Evolutionary conservation across 176 grass and related monocot genomes (phyloP).

Genomic region (Dactylis glomerata): DNA sequence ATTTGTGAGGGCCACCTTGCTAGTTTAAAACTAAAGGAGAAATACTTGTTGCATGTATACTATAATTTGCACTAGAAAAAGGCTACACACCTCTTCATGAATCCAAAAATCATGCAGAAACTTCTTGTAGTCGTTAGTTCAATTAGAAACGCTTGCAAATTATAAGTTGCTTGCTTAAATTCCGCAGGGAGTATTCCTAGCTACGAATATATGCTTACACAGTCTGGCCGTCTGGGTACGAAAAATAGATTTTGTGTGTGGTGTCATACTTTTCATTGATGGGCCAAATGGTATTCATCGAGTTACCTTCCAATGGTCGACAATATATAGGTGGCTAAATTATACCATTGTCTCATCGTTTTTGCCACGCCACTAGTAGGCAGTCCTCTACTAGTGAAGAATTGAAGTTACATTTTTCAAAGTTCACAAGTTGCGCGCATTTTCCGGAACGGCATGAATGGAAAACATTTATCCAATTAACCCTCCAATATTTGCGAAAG

Average conservation of each 20-base stretch:
- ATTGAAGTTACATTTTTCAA: no score
- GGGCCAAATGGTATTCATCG: not conserved
- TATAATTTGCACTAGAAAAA: not conserved
- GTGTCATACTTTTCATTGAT: not conserved
- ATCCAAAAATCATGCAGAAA: constrained; percentile 82
- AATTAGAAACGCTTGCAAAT: constrained; percentile 18
- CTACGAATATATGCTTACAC: not conserved
- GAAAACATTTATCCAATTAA: no score
- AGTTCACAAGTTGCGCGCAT: no score
- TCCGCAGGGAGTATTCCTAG: not conserved
- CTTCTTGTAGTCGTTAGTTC: constrained; percentile 57
- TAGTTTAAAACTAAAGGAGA: not conserved
- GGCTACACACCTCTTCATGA: constrained; percentile 69
- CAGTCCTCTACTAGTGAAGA: no score
- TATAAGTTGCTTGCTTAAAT: constrained; percentile 9
- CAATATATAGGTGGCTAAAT: no score
- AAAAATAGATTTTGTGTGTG: not conserved
- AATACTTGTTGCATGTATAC: not conserved
- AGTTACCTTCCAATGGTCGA: not conserved
- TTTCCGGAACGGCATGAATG: no score
- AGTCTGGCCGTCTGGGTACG: not conserved
- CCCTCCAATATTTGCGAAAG: not conserved
- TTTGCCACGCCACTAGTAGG: no score
- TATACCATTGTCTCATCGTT: no score
- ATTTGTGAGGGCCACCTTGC: no score